A percentile compares a stretch with the other conserved stretches of the same genome.
These are phyloP conservation scores for Hydrangea macrophylla DNA, from an alignment of 148 eudicot genomes.

Conservation along the genomic window DNA sequence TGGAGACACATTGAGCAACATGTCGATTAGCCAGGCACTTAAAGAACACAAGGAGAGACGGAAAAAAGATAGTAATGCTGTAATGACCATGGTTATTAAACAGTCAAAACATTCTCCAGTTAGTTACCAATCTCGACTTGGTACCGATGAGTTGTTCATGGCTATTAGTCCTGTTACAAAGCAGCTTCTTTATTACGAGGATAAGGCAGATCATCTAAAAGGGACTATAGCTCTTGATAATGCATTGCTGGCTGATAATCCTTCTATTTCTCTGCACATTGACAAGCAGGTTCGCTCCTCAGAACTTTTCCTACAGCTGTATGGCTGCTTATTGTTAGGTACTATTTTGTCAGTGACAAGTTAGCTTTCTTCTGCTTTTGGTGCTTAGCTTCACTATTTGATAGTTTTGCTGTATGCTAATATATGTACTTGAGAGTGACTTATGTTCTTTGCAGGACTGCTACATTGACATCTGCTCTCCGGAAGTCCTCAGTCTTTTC, in stretches of 20 bases:
- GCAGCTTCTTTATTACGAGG: slow-evolving; percentile 83
- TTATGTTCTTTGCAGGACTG: slow-evolving; percentile 68
- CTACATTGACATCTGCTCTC: slow-evolving; percentile 87
- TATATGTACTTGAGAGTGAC: slow-evolving; percentile 3
- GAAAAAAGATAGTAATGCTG: slow-evolving; percentile 82
- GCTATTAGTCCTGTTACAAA: slow-evolving; percentile 81
- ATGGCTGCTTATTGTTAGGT: not conserved
- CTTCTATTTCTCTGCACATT: slow-evolving; percentile 68
- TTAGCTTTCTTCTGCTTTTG: not conserved
- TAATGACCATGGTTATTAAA: slow-evolving; percentile 90
- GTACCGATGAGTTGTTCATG: slow-evolving; percentile 91
- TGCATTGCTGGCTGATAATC: slow-evolving; percentile 54
- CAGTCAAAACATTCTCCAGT: slow-evolving; percentile 75
- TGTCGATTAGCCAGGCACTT: slow-evolving; percentile 76
- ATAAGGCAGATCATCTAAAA: slow-evolving; percentile 53
- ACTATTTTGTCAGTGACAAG: not conserved
- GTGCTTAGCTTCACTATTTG: not conserved
- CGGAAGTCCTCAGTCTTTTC: slow-evolving; percentile 86
- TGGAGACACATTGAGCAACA: slow-evolving; percentile 95
- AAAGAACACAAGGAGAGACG: slow-evolving; percentile 88
- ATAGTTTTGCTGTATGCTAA: not conserved
- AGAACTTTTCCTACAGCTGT: not conserved
- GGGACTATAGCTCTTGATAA: slow-evolving; percentile 76
- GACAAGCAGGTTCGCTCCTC: slow-evolving; percentile 74
- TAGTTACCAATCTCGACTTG: slow-evolving; percentile 84